Conservation (phyloP, 257 asterid genomes). For the Gentiana straminea region DNA sequence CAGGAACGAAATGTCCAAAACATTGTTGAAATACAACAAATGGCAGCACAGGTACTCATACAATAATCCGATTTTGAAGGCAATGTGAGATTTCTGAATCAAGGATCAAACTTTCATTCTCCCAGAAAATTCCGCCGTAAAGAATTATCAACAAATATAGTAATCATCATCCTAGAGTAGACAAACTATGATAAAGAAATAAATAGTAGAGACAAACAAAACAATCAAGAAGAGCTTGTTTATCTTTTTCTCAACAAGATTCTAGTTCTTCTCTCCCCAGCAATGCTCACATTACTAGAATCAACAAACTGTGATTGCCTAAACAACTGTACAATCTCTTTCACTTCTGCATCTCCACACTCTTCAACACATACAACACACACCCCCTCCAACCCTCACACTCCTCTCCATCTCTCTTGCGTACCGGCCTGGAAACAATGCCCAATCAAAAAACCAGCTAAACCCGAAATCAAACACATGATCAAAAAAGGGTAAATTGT, state of each 20-base stretch:
- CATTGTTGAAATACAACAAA: too few species aligned
- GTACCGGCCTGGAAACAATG: slow-evolving; percentile 58
- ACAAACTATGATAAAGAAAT: too few species aligned
- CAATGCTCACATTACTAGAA: slow-evolving; percentile 43
- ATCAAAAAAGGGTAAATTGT: slow-evolving; percentile 58
- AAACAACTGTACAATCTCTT: slow-evolving; percentile 41
- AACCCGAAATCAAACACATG: slow-evolving; percentile 64
- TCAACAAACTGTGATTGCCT: slow-evolving; percentile 40
- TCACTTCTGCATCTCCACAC: slow-evolving; percentile 46
- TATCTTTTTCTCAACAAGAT: slow-evolving; percentile 31
- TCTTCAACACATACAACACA: slow-evolving; percentile 80
- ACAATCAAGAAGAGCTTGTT: too few species aligned
- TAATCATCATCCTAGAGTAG: too few species aligned
- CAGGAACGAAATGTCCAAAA: too few species aligned
- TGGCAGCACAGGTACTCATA: too few species aligned
- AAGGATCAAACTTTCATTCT: too few species aligned
- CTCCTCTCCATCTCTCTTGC: slow-evolving; percentile 77
- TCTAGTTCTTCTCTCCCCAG: slow-evolving; percentile 57
- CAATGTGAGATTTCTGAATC: too few species aligned
- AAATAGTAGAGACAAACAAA: too few species aligned
- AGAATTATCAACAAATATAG: too few species aligned
- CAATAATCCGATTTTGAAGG: too few species aligned
- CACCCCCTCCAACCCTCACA: slow-evolving; percentile 56
- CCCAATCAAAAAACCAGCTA: slow-evolving; percentile 55
- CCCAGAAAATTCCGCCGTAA: too few species aligned